Conservation (phyloP, 176 grass and related monocot species). For the Hordeum marinum region DNA sequence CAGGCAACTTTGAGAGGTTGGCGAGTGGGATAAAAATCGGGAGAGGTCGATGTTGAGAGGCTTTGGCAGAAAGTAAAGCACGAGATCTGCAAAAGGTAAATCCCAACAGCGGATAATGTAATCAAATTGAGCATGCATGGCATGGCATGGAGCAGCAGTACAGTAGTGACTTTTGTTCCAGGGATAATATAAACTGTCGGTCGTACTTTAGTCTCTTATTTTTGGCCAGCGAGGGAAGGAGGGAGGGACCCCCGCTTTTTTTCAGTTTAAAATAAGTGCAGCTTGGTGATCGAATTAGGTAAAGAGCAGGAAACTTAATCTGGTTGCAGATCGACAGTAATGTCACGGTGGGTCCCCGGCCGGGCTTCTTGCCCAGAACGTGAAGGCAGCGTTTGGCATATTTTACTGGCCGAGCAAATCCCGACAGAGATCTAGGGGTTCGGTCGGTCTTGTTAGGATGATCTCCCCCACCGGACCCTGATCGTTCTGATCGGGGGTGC, state of each 20-base stretch:
- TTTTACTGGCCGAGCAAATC: background rate
- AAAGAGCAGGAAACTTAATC: background rate
- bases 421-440: background rate
- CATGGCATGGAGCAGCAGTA: background rate
- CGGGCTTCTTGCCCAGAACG: background rate
- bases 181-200: background rate
- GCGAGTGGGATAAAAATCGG: background rate
- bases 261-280: too few species aligned
- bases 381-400: background rate
- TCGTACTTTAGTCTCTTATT: background rate
- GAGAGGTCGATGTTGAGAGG: background rate
- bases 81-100: conserved; percentile 8
- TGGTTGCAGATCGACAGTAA: background rate
- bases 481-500: too few species aligned
- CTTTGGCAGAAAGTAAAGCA: background rate
- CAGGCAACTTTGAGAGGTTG: background rate
- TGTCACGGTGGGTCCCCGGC: background rate
- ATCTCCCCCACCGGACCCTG: too few species aligned
- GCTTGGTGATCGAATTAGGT: conserved; percentile 36
- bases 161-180: background rate
- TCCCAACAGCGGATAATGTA: conserved; percentile 36
- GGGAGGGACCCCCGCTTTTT: background rate
- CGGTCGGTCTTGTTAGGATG: too few species aligned
- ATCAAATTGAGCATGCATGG: background rate
- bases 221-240: background rate